phyloP scores from a whole-genome alignment of 2,329 filamentous ascomycete species.

The Botrytis elliptica region DNA sequence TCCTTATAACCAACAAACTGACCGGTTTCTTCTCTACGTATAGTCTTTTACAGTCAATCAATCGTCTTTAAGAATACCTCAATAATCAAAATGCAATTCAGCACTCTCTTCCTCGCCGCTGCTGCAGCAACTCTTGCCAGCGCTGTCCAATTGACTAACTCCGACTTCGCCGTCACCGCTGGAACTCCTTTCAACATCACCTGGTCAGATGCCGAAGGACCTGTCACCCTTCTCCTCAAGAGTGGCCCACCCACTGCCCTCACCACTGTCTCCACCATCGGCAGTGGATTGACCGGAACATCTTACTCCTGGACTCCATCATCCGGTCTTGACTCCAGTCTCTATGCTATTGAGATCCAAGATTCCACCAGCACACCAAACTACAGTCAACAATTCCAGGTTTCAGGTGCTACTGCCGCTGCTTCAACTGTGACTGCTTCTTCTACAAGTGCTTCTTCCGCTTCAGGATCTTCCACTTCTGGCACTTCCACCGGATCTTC shows the following conservation, averaged over 20 bases:
- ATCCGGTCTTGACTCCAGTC: constrained; percentile 22
- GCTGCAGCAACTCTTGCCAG: constrained; percentile 28
- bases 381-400: constrained; percentile 34
- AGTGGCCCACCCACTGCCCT: constrained; percentile 32
- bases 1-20: background rate
- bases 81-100: constrained; percentile 37
- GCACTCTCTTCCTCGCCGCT: constrained; percentile 31
- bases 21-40: background rate
- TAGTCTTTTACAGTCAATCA: background rate
- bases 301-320: constrained; percentile 33
- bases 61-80: background rate
- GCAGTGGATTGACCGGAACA: constrained; percentile 29
- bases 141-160: constrained; percentile 35
- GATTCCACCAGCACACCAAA: constrained; percentile 29
- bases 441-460: constrained; percentile 10
- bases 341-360: constrained; percentile 35
- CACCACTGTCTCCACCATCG: constrained; percentile 32
- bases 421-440: constrained; percentile 24
- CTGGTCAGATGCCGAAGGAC: constrained; percentile 33
- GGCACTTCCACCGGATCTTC: background rate
- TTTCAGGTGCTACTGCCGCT: constrained; percentile 29
- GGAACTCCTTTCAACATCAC: constrained; percentile 33
- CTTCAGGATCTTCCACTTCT: constrained; percentile 20
- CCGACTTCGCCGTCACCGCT: constrained; percentile 30
- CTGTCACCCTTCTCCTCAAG: constrained; percentile 36